Percentiles rank a stretch among this genome's conserved stretches.
These are phyloP conservation scores for Durusdinium trenchii DNA, from an alignment of 73 alveolate species.

Conservation along the genomic window DNA sequence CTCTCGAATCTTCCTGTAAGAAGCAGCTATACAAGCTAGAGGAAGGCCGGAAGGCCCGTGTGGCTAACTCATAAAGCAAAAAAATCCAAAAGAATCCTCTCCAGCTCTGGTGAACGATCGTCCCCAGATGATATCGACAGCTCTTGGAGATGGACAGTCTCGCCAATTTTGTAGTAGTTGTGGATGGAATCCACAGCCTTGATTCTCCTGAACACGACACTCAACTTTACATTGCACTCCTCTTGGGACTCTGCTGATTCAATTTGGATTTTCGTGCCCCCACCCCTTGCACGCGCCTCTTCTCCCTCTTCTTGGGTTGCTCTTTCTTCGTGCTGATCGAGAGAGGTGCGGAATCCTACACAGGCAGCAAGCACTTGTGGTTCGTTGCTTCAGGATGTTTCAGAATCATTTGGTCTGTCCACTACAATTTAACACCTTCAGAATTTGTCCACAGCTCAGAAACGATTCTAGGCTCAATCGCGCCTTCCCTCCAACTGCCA, in stretches of 20 bases:
- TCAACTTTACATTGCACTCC: background rate
- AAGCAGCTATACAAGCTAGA: background rate
- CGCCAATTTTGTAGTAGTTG: conserved; percentile 37
- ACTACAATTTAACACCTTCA: too few species aligned
- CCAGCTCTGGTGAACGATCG: background rate
- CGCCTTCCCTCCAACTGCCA: conserved; percentile 58
- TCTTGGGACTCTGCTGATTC: background rate
- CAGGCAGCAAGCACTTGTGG: background rate
- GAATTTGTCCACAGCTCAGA: too few species aligned
- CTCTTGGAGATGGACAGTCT: background rate
- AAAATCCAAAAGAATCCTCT: too few species aligned
- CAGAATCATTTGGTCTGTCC: background rate
- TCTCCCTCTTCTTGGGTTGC: conserved; percentile 51
- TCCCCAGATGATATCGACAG: background rate
- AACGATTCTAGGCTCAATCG: too few species aligned
- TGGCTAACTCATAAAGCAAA: too few species aligned
- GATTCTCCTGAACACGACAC: conserved; percentile 43
- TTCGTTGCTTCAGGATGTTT: background rate
- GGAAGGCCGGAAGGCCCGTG: background rate
- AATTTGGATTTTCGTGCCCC: too few species aligned
- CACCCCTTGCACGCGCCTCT: too few species aligned
- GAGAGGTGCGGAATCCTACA: conserved; percentile 47
- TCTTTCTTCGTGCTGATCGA: conserved; percentile 93
- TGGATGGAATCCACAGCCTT: conserved; percentile 83
- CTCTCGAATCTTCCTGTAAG: background rate